phyloP scores from a whole-genome alignment of 768 basidiomycete genomes.

The Leucosporidium yakuticum region DNA sequence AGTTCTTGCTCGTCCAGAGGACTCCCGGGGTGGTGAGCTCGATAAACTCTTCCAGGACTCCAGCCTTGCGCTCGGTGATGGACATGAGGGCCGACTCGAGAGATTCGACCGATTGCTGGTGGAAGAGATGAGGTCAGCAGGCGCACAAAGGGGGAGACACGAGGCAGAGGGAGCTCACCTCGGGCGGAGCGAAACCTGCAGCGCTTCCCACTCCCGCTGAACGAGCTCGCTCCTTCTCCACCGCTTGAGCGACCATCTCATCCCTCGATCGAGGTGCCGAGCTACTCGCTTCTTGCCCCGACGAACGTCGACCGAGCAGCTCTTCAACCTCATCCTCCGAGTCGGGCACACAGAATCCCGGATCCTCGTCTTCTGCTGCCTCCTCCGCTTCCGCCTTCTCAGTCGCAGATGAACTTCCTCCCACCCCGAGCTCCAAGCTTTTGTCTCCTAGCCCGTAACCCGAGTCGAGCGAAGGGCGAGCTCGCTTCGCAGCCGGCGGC shows the following conservation, averaged over 20 bases:
- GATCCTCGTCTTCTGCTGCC: background rate
- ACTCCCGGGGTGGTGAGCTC: constrained; percentile 2
- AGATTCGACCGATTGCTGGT: no score
- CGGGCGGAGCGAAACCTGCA: background rate
- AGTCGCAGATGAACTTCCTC: background rate
- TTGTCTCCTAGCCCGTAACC: no score
- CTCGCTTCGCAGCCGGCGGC: background rate
- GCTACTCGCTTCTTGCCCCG: background rate
- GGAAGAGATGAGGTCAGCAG: background rate
- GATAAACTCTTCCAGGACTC: constrained; percentile 11
- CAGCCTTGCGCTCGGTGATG: no score
- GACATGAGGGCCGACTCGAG: no score
- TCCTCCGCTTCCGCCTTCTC: background rate
- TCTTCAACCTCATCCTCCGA: background rate
- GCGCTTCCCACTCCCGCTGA: background rate
- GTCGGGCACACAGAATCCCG: background rate
- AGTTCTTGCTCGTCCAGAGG: no score
- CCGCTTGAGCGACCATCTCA: background rate
- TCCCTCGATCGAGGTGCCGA: background rate
- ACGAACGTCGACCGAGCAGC: background rate
- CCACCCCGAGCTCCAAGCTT: background rate
- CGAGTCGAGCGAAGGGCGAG: constrained; percentile 1
- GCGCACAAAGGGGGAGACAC: background rate
- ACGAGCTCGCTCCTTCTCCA: background rate
- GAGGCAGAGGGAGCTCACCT: background rate